Evolutionary conservation across 805 yeast genomes (phyloP), one percentile per base, ranked within the genome.

Genomic region (Saccharomycopsis synnaedendra): DNA sequence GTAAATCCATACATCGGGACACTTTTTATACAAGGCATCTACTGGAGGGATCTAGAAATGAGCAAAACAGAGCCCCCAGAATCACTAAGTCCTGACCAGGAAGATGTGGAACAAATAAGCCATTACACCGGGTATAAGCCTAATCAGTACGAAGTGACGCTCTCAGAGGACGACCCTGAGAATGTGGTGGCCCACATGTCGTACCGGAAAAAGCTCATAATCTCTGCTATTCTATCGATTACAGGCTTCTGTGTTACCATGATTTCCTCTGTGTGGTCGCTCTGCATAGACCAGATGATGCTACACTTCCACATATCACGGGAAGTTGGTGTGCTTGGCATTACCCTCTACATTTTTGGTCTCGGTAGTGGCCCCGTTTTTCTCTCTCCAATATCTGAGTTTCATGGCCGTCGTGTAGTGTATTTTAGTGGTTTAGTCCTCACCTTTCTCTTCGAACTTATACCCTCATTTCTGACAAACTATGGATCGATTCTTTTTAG

Each of bases 311-410:
- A 66, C 32, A 64, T 76, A 9, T 69, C 74, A 4, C 45, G 63
- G 35, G 72, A 71, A 19, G 74, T 70, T 0, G 71, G 80, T 3
- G 63, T 74, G 10, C 63, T 82, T 42, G 70, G 75, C 7, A 72
- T 81, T 1, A 69, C 86, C 0, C 61, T 81, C 10, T 82, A 74
- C 54, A 75, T 81, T 8, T 58, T 80, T 43, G 89, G 88, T 0
- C 74, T 80, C 56, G 85, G 84, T 1, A 62, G 76, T 10, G 89
- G 88, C 0, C 87, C 88, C 1, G 61, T 82, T 43, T 57, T 82
- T 36, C 65, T 80, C 48, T 82, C 85, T 2, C 89, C 90, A 3
- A 57, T 83, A 7, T 75, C 84, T 41, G 93, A 83, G 58, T 67
- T 34, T 32, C 11, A 42, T 11, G 44, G 44, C n/a, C 30, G 44